These are phyloP conservation scores for Aspergillus bridgeri DNA, from an alignment of 495 filamentous ascomycete genomes.

Conservation along the genomic window DNA sequence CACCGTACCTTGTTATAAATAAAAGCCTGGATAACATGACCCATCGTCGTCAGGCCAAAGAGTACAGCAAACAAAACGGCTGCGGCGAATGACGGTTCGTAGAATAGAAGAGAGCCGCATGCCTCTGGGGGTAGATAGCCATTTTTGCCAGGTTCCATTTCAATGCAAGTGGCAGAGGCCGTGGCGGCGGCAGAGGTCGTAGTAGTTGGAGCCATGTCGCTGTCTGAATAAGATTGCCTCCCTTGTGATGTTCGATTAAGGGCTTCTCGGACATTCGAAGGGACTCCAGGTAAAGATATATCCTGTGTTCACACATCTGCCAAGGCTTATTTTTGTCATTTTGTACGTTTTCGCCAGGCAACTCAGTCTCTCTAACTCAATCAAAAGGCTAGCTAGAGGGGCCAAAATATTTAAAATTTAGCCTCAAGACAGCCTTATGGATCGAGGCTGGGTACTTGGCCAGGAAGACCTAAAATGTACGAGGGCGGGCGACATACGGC, in stretches of 20 bases:
- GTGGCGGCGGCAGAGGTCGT: neutral
- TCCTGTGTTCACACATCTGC: neutral
- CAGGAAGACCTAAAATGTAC: no score
- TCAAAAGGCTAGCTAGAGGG: no score
- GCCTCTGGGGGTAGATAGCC: conserved; percentile 33
- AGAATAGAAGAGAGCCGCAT: conserved; percentile 25
- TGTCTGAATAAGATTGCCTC: no score
- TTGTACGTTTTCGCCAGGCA: no score
- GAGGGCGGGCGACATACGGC: no score
- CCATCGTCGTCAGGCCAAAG: conserved; percentile 27
- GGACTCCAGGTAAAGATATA: no score
- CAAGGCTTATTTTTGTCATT: neutral
- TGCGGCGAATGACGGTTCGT: conserved; percentile 31
- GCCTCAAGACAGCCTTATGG: no score
- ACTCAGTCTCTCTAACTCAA: no score
- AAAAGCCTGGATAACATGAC: conserved; percentile 33
- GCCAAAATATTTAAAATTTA: no score
- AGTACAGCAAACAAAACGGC: conserved; percentile 35
- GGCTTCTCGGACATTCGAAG: no score
- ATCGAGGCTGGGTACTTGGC: no score
- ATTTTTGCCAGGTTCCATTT: conserved; percentile 24
- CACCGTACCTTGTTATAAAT: conserved; percentile 25
- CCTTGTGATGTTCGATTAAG: no score
- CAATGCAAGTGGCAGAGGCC: conserved; percentile 15
- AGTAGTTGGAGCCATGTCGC: neutral